A percentile compares a stretch with the other conserved stretches of the same genome.
phyloP scores from a whole-genome alignment of 2,329 filamentous ascomycete genomes.

The Colletotrichum tropicale region DNA sequence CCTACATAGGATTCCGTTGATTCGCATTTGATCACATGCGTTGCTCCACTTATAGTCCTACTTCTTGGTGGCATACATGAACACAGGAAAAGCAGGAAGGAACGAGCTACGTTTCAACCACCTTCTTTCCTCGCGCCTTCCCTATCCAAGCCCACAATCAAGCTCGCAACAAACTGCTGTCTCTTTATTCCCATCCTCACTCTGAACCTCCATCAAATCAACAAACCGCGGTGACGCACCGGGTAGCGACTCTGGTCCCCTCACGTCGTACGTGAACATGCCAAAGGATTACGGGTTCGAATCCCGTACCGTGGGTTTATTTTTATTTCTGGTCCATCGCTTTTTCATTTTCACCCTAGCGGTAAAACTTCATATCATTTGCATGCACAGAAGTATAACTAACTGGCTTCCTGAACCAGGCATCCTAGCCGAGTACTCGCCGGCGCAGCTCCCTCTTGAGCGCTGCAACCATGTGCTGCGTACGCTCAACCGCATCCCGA shows the following conservation, averaged over 20 bases:
- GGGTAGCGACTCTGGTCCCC: background rate
- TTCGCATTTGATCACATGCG: background rate
- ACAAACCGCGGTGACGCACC: background rate
- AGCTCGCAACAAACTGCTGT: background rate
- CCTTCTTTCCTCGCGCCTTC: background rate
- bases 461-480: constrained; percentile 27
- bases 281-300: background rate
- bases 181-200: background rate
- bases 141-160: too few species aligned
- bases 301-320: background rate
- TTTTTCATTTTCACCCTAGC: background rate
- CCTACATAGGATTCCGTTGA: background rate
- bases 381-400: too few species aligned
- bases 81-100: background rate
- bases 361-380: background rate
- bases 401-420: too few species aligned
- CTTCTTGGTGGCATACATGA: too few species aligned
- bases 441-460: constrained; percentile 32
- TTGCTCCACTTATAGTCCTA: background rate
- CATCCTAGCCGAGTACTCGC: constrained; percentile 23
- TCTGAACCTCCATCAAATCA: background rate
- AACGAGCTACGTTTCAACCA: background rate
- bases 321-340: background rate
- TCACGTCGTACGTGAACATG: background rate
- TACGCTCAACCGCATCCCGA: constrained; percentile 17